Evolutionary conservation across 2,329 filamentous ascomycete species (phyloP).

Genomic region (Monilinia fructigena): DNA sequence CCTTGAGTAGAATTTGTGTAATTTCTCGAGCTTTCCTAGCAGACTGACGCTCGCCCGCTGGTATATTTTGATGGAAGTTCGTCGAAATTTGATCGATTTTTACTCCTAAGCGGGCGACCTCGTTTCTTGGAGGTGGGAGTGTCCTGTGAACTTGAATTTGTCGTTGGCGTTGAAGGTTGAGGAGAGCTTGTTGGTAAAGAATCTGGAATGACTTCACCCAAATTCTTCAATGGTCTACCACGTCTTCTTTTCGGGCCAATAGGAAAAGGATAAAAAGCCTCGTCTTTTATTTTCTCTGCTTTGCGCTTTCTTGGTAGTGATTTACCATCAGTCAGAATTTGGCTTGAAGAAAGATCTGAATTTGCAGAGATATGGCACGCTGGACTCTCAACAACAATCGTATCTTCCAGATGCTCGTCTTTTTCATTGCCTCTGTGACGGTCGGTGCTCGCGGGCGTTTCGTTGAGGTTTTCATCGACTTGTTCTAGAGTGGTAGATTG

Average conservation of each 20-base stretch:
- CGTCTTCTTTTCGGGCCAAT: conserved; percentile 13
- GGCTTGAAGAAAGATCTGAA: neutral
- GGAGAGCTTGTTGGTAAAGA: neutral
- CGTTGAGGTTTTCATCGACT: neutral
- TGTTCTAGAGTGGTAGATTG: neutral
- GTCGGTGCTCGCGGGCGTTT: neutral
- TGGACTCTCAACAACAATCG: neutral
- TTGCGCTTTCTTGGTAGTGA: neutral
- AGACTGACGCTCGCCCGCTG: neutral
- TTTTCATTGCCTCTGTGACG: neutral
- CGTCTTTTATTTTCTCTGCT: neutral
- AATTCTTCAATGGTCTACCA: neutral
- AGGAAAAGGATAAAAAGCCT: neutral
- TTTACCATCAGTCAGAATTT: neutral
- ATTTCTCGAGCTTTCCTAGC: conserved; percentile 1
- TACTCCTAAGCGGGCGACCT: conserved; percentile 7
- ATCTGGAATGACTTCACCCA: neutral
- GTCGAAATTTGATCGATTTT: neutral
- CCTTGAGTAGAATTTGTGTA: neutral
- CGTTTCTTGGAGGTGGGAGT: neutral
- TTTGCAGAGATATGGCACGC: neutral
- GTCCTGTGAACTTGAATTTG: neutral
- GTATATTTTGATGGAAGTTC: neutral
- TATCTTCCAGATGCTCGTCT: neutral
- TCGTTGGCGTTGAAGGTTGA: neutral